Base-by-base conservation (phyloP, 202 grass and related monocot genomes). In the Setaria italica region DNA sequence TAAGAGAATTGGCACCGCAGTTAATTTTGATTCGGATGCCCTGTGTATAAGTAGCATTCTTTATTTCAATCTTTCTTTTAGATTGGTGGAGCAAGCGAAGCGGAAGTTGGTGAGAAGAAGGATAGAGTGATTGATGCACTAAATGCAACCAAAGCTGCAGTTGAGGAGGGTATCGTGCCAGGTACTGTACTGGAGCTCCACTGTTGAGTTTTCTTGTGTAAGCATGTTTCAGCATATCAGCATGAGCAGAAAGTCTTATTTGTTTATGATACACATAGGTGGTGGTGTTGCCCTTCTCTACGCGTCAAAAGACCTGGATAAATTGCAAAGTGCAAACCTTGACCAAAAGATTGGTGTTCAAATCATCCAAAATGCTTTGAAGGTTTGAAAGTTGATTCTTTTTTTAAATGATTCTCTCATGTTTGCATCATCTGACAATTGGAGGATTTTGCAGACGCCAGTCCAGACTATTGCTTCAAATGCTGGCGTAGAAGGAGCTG, bases 261-360 rank as follows among this genome's bases (percentile, higher is more conserved):
- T 62, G 68, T 69, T 49, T 37, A 55, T 55, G 50, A 35, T 34
- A 53, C 30, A 53, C 29, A 33, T 35, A 99, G 97, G 94, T 80
- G 97, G 97, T 79, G 97, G 94, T 73, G 92, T 97, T 87, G 97
- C 97, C 56, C 97, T 99, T 89, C 94, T 99, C 30, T 99, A 99
- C 91, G 97, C 97, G 58, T 96, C 93, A 53, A 99, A 91, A 80
- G 97, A 94, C 64, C 66, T 99, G 68, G 97, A 92, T 65, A 94
- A 92, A 67, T 62, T 99, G 80, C 86, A 51, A 34, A 96, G 93
- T n/a, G 91, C 92, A 4, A 99, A 99, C 82, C 96, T 99, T 30
- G 97, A 96, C 76, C 93, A 96, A 75, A 99, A 92, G 88, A 99
- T 99, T 21, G 97, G 93, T 53, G 93, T 99, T 20, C 93, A 96